These are phyloP conservation scores for Fusarium caatingaense DNA, from an alignment of 2,329 filamentous ascomycete genomes.

Conservation along the genomic window DNA sequence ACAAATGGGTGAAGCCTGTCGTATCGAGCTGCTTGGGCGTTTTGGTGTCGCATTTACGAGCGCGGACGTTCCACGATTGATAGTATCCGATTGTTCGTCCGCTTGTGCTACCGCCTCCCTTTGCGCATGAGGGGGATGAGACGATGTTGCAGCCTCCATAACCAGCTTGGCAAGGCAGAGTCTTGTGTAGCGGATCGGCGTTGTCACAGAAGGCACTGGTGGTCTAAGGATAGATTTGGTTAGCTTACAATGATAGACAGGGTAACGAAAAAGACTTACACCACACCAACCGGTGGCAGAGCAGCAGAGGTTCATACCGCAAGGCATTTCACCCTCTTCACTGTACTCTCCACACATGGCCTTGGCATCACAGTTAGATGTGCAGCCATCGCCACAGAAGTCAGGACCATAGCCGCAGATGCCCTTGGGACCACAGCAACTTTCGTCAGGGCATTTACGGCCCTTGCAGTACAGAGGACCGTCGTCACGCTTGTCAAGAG, in stretches of 20 bases:
- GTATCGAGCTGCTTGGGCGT: conserved; percentile 29
- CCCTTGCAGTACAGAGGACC: conserved; percentile 18
- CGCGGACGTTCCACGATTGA: conserved; percentile 23
- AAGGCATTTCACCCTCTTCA: conserved; percentile 15
- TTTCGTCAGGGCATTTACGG: not conserved
- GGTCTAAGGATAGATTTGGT: not conserved
- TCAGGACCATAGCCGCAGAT: conserved; percentile 13
- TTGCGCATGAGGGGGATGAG: conserved; percentile 6
- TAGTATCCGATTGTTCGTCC: conserved; percentile 26
- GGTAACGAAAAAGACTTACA: not conserved
- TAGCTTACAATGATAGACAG: too few species aligned
- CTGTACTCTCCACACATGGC: conserved; percentile 24
- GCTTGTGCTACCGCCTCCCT: conserved; percentile 5
- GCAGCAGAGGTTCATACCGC: conserved; percentile 18
- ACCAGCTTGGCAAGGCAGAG: conserved; percentile 7
- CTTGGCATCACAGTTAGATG: conserved; percentile 27
- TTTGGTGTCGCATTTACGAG: conserved; percentile 20
- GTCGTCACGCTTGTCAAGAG: conserved; percentile 2
- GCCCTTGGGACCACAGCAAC: not conserved
- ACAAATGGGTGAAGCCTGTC: conserved; percentile 12
- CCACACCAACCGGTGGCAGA: conserved; percentile 5
- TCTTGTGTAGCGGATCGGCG: not conserved
- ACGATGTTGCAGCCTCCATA: conserved; percentile 11
- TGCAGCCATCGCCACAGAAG: conserved; percentile 7
- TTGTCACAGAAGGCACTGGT: conserved; percentile 2